phyloP scores from a whole-genome alignment of 768 basidiomycete genomes.

The Naematelia aurantialba region DNA sequence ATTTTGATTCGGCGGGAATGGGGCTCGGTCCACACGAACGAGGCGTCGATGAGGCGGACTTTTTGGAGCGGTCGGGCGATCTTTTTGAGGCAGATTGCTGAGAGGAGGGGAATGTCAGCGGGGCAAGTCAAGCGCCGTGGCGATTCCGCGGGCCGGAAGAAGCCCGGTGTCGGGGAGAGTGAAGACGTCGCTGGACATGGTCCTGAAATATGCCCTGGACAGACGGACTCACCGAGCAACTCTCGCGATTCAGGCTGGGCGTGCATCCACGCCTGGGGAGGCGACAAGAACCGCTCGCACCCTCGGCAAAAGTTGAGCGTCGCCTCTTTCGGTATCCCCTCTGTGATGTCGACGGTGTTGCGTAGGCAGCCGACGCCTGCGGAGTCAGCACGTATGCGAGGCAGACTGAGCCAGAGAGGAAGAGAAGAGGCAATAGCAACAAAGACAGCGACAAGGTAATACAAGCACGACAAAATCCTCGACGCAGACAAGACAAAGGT shows the following conservation, averaged over 20 bases:
- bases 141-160: too few relatives aligned
- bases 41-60: conserved; percentile 94
- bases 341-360: conserved; percentile 87
- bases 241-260: conserved; percentile 88
- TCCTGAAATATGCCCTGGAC: not conserved
- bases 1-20: conserved; percentile 89
- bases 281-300: conserved; percentile 91
- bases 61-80: conserved; percentile 65
- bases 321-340: conserved; percentile 85
- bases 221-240: conserved; percentile 57
- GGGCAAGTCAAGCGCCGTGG: not conserved
- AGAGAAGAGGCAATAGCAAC: too few relatives aligned
- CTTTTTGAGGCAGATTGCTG: conserved; percentile 86
- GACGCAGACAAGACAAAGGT: too few relatives aligned
- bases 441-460: not conserved
- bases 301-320: conserved; percentile 86
- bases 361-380: conserved; percentile 49
- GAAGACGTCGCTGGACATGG: too few relatives aligned
- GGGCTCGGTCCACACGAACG: conserved; percentile 99
- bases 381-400: conserved; percentile 12
- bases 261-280: conserved; percentile 78
- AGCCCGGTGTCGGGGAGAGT: too few relatives aligned
- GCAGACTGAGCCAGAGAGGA: not conserved
- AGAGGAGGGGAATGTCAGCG: not conserved
- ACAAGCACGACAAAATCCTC: too few relatives aligned